Base-by-base conservation (phyloP, 2,329 filamentous ascomycete genomes). In the Ascochyta pisi region DNA sequence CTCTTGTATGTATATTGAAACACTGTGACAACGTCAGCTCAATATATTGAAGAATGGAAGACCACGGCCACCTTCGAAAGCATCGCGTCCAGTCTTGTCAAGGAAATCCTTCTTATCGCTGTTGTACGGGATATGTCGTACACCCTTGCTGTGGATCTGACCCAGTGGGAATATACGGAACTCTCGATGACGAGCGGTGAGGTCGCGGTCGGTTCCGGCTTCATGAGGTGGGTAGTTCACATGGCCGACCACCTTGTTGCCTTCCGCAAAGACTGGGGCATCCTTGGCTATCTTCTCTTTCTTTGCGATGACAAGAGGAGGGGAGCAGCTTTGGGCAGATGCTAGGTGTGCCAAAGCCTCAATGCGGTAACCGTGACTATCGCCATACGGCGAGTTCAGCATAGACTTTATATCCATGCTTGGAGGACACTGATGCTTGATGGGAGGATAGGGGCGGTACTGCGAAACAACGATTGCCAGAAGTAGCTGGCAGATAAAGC, bases 91-190 rank as follows among this genome's bases (percentile, higher is more conserved):
- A 3, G 94, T 98, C 79, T 91, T 96, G 62, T 89, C 86, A 60
- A 88, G 85, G 68, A 97, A 96, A 57, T 89, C 84, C 75, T 96
- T 96, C 81, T 97, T 98, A 63, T 92, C 90, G 73, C 93, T 96
- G 70, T 92, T 93, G 77, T 98, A 98, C 0, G 94, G 94, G 56
- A 97, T 96, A 68, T 94, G 92, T 47, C 78, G 73, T 9, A 71
- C 68, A 22, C 75, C 78, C 57, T 82, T 77, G n/a, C 67, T 75
- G 3, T 40, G 16, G 50, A 88, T 86, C n/a, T 80, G 69, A 1
- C 80, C 91, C 58, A 87, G 80, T 0, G 91, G 89, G 50, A 82
- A 83, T 49, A 97, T 80, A 15, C 84, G 79, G 69, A 89, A 94
- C 35, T 79, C 80, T 35, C 78, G 77, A 58, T 95, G 84, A 60